Evolutionary conservation across 768 basidiomycete genomes (phyloP), one percentile per base, ranked within the genome.

Genomic region (Boletales sp.): DNA sequence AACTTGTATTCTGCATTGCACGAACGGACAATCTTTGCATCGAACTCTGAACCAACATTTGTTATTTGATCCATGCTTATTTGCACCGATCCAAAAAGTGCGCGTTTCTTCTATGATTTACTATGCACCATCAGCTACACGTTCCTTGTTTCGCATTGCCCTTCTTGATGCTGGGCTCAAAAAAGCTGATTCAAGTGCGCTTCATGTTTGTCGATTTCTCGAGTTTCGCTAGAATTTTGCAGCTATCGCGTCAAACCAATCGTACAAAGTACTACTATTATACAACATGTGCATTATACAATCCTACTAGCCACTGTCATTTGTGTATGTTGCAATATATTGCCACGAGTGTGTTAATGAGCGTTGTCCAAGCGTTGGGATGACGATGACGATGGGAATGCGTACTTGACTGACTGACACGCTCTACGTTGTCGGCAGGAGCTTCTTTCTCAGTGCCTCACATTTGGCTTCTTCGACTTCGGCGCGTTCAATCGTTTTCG

Each of bases 401-500:
- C 41, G 40, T 43, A n/a, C n/a, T n/a, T n/a, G n/a, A n/a, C n/a
- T n/a, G n/a, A n/a, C n/a, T n/a, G n/a, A n/a, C n/a, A n/a, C n/a
- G n/a, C n/a, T 6, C 24, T 27, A 27, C 6, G 24, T 65, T 43
- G 58, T 38, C 29, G 66, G 52, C 5, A 67, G 48, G 5, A 69
- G 58, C 48, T 78, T 72, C 53, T 72, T 75, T 54, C 72, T 67
- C 52, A 80, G 47, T 41, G 70, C 61, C 52, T 86, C 81, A 49
- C 76, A 86, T 55, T 70, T 75, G 45, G 65, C 63, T n/a, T 76
- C 72, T 56, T 87, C 84, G 30, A 66, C 66, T 59, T 85, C 82
- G 1, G 86, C 87, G 21, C 73, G 73, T 59, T 80, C 77, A 15
- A 87, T 69, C 24, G 74, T 79, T 62, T 83, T 83, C 12, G 69